These are phyloP conservation scores for Xylaria sp. DNA, from an alignment of 2,329 filamentous ascomycete genomes.

Conservation along the genomic window DNA sequence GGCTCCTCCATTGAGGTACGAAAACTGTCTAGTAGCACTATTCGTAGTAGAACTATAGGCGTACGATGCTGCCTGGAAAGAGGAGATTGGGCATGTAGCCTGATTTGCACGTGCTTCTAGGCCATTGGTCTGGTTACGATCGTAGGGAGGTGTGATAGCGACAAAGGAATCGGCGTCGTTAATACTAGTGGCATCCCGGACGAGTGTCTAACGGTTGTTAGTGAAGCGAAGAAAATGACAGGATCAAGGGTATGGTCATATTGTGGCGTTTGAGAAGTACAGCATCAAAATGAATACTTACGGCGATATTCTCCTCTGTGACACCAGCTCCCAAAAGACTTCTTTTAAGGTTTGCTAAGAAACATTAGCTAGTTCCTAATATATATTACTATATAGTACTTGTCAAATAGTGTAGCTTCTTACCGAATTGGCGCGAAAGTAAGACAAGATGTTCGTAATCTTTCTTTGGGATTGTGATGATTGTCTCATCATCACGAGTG, in stretches of 20 bases:
- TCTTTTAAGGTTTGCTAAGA: slow-evolving; percentile 57
- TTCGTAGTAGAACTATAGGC: slow-evolving; percentile 18
- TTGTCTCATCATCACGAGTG: slow-evolving; percentile 52
- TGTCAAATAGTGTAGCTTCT: slow-evolving; percentile 35
- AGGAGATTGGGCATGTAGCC: neutral
- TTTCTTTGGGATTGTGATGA: slow-evolving; percentile 63
- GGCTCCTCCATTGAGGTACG: slow-evolving; percentile 24
- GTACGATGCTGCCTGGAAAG: slow-evolving; percentile 21
- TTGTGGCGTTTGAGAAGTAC: neutral
- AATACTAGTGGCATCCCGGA: slow-evolving; percentile 35
- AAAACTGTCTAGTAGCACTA: slow-evolving; percentile 15
- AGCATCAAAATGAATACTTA: slow-evolving; percentile 47
- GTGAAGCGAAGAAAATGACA: neutral
- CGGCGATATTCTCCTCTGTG: slow-evolving; percentile 58
- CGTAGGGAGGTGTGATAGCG: slow-evolving; percentile 24
- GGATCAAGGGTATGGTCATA: slow-evolving; percentile 33
- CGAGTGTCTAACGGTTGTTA: slow-evolving; percentile 40
- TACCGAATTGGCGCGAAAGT: slow-evolving; percentile 66
- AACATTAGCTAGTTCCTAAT: slow-evolving; percentile 34
- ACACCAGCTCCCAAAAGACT: slow-evolving; percentile 64
- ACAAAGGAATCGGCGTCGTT: slow-evolving; percentile 28
- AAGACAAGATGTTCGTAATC: slow-evolving; percentile 72
- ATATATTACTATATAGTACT: neutral
- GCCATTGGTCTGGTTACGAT: slow-evolving; percentile 27
- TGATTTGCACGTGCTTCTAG: slow-evolving; percentile 24